Conservation (phyloP, 208 protist species). For the Porcisia hertigi region DNA sequence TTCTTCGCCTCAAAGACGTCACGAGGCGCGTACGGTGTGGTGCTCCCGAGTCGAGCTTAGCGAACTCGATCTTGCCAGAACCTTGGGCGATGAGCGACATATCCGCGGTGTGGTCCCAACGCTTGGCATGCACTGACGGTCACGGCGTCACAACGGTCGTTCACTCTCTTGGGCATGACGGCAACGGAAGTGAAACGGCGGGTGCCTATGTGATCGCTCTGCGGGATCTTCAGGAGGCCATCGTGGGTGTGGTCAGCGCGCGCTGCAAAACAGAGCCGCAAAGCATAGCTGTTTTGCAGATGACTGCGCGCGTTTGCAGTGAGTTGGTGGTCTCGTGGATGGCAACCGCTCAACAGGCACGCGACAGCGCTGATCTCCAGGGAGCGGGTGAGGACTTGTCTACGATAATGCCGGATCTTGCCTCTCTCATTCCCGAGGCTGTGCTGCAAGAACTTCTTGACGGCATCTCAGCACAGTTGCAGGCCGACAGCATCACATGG, state of each 20-base stretch:
- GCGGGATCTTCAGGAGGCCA: conserved; percentile 1
- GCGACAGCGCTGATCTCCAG: background rate
- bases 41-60: background rate
- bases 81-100: conserved; percentile 1
- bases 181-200: background rate
- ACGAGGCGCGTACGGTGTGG: background rate
- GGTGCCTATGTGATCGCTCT: background rate
- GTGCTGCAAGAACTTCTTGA: conserved; percentile 4
- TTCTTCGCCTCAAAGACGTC: background rate
- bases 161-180: background rate
- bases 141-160: too few species aligned
- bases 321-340: conserved; percentile 9
- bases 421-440: background rate
- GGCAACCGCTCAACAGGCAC: background rate
- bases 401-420: conserved; percentile 1
- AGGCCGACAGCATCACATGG: conserved; percentile 13
- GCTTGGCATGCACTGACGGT: background rate
- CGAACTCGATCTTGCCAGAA: background rate
- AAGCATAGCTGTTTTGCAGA: background rate
- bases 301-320: background rate
- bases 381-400: background rate
- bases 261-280: background rate
- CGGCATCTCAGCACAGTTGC: conserved; percentile 7
- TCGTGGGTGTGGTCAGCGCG: conserved; percentile 15
- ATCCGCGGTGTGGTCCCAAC: background rate